A percentile compares a stretch with the other conserved stretches of the same genome.
Evolutionary conservation across 2,329 filamentous ascomycete species (phyloP).

Genomic region (Lasiodiplodia theobromae): DNA sequence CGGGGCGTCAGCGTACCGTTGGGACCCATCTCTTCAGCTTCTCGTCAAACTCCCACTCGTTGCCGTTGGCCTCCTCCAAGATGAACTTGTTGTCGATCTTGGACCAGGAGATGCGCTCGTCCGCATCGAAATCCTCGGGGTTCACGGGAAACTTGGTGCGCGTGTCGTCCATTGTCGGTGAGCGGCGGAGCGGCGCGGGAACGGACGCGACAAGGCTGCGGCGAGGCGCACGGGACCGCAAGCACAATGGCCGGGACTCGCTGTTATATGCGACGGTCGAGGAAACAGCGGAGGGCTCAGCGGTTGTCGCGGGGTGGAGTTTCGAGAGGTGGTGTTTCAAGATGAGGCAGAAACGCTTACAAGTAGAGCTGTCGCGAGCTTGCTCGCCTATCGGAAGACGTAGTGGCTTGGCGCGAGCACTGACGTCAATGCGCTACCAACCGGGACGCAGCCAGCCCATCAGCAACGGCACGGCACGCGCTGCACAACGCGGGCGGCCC

Average conservation of each 20-base stretch:
- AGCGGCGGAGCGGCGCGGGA: constrained; percentile 4
- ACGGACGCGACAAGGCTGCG: background rate
- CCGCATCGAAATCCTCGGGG: constrained; percentile 34
- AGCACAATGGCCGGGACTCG: background rate
- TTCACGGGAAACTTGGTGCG: constrained; percentile 31
- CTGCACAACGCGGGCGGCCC: background rate
- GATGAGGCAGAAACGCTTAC: constrained; percentile 9
- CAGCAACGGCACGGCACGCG: constrained; percentile 9
- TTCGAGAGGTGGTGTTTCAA: constrained; percentile 5
- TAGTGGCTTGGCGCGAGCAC: background rate
- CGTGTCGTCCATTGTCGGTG: constrained; percentile 4
- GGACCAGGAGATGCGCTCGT: constrained; percentile 37
- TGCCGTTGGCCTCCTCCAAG: constrained; percentile 50
- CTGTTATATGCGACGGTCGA: background rate
- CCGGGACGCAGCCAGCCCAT: background rate
- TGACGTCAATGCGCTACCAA: background rate
- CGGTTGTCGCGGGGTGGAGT: background rate
- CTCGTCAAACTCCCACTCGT: constrained; percentile 83
- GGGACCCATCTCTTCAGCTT: constrained; percentile 77
- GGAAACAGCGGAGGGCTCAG: background rate
- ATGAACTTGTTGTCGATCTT: constrained; percentile 40
- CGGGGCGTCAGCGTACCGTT: constrained; percentile 53
- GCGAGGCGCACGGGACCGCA: constrained; percentile 5
- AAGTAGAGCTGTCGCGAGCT: constrained; percentile 7
- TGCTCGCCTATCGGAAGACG: background rate